Conservation (phyloP, 106 monocot species). For the Dendrobium huoshanense region DNA sequence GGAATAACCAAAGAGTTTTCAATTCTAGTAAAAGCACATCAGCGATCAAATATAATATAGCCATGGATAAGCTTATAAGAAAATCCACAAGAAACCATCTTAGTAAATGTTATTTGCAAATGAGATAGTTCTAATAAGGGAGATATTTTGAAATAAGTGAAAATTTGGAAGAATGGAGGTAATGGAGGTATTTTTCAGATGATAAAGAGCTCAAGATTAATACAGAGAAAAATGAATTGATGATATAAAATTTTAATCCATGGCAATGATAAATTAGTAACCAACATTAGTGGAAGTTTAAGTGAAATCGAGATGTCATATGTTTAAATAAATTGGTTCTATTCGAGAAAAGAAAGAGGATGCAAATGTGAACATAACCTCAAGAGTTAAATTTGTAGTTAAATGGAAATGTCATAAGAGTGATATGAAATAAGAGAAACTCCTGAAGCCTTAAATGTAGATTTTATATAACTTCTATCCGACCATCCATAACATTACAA, state of each 20-base stretch:
- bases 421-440: background rate
- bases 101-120: background rate
- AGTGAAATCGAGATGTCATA: background rate
- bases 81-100: background rate
- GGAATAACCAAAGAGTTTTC: background rate
- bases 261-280: background rate
- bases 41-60: background rate
- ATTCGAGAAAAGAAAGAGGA: background rate
- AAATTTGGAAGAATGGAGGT: background rate
- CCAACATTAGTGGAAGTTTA: background rate
- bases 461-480: background rate
- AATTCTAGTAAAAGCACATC: background rate
- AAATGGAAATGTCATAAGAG: background rate
- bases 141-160: background rate
- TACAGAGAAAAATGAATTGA: background rate
- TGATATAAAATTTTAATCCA: background rate
- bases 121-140: background rate
- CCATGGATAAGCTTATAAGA: background rate
- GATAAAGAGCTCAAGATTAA: no score
- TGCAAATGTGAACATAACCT: background rate
- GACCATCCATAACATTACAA: background rate
- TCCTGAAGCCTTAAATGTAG: background rate
- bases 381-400: background rate
- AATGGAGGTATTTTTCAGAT: background rate
- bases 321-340: background rate